Evolutionary conservation across 1,139 yeast genomes (phyloP).

Genomic region (Scheffersomyces quercinus): DNA sequence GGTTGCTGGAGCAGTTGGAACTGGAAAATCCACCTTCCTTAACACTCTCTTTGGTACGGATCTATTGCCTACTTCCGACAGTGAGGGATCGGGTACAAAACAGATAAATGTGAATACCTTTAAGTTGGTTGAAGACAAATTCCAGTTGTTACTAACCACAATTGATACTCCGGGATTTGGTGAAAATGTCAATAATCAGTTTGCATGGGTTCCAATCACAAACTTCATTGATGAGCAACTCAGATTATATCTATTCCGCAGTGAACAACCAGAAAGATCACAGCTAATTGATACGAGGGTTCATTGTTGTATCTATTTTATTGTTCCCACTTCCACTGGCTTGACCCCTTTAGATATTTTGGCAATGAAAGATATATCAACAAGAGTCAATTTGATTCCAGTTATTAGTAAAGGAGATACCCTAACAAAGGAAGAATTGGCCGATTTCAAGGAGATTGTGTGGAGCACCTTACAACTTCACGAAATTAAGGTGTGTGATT

Average conservation of each 20-base stretch:
- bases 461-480: conserved; percentile 45
- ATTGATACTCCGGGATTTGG: conserved; percentile 52
- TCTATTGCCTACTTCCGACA: conserved; percentile 4
- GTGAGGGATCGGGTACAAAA: background rate
- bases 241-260: conserved; percentile 17
- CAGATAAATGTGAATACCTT: conserved; percentile 6
- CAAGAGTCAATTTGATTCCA: conserved; percentile 73
- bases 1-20: conserved; percentile 76
- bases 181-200: conserved; percentile 39
- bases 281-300: conserved; percentile 57
- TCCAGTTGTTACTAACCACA: conserved; percentile 21
- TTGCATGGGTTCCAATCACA: conserved; percentile 59
- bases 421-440: conserved; percentile 45
- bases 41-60: conserved; percentile 38
- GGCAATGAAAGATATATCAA: conserved; percentile 66
- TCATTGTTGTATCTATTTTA: conserved; percentile 75
- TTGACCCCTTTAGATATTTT: conserved; percentile 61
- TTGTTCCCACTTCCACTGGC: conserved; percentile 57
- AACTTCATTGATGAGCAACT: conserved; percentile 54
- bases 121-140: conserved; percentile 13
- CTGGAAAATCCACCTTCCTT: conserved; percentile 82
- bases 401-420: conserved; percentile 77
- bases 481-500: conserved; percentile 58
- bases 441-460: conserved; percentile 45
- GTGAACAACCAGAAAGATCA: conserved; percentile 61